Base-by-base conservation (phyloP, 2,329 filamentous ascomycete genomes). In the Alternaria sp. region DNA sequence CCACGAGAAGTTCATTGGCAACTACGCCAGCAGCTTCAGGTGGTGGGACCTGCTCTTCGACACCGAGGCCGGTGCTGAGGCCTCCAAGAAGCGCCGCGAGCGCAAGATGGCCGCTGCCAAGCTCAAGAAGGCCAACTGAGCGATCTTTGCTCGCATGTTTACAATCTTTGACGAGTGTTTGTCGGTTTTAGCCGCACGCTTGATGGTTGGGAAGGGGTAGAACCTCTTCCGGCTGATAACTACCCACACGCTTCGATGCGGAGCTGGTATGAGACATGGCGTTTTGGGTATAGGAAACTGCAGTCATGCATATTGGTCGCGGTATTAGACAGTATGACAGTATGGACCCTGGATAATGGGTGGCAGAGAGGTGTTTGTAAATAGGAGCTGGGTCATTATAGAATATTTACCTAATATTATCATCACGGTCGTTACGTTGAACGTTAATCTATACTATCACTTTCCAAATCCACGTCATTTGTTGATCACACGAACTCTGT, bases 11-110 rank as follows among this genome's bases (percentile, higher is more conserved):
- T 99, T 99, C 84, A 93, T 99, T 68, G 96, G 96, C 74, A 99
- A 99, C 86, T 99, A 98, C 81, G 86, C 95, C 55, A 97, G 93
- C 79, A 97, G 93, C 85, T 99, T 99, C 89, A 89, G 95, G 81
- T 99, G 96, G 96, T 99, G 96, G 96, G 96, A 99, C 84, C 97
- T 91, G 81, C 81, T 90, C 73, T 87, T 98, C 71, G 94, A 97
- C 82, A 99, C 96, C 66, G 95, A 99, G 86, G 93, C 93, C 68
- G 93, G 92, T 57, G 88, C 92, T 40, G 95, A 96, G 81, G 93
- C 95, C 44, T 87, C 91, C 73, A 94, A 93, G 89, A 88, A 86
- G 78, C 90, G 94, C 77, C 88, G 93, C 63, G 93, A 96, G 81
- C 89, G 85, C 81, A 94, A 92, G 88, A 75, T 92, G 54, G 87